These are phyloP conservation scores for Rhizophora apiculata DNA, from an alignment of 345 rosid species.

Conservation along the genomic window DNA sequence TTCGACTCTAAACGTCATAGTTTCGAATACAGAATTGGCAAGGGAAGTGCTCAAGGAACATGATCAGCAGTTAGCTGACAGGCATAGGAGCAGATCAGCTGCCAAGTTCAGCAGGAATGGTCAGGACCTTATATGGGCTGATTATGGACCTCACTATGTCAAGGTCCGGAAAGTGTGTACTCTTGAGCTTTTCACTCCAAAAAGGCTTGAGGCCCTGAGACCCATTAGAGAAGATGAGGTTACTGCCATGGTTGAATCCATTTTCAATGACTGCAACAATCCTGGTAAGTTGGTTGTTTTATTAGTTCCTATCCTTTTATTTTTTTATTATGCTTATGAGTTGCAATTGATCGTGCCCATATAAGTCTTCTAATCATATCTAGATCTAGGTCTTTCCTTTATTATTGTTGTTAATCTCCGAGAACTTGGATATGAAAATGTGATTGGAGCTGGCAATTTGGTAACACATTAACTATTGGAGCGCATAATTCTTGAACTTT, in stretches of 20 bases:
- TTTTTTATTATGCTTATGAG: not conserved
- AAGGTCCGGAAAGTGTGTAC: conserved; percentile 88
- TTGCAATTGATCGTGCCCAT: too few relatives aligned
- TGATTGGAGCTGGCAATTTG: too few relatives aligned
- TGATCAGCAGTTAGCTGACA: conserved; percentile 75
- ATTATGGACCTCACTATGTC: conserved; percentile 90
- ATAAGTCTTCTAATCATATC: too few relatives aligned
- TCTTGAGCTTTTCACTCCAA: conserved; percentile 77
- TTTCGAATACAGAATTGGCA: conserved; percentile 67
- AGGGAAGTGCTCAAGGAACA: conserved; percentile 71
- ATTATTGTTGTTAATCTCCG: too few relatives aligned
- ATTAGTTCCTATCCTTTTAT: too few relatives aligned
- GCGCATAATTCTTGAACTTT: too few relatives aligned
- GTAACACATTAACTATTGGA: too few relatives aligned
- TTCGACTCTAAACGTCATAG: conserved; percentile 71
- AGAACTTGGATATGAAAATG: too few relatives aligned
- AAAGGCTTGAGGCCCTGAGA: conserved; percentile 69
- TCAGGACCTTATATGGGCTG: conserved; percentile 91
- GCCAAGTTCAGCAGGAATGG: conserved; percentile 84
- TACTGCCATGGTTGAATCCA: conserved; percentile 82
- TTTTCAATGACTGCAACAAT: conserved; percentile 54
- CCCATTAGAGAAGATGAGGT: conserved; percentile 96
- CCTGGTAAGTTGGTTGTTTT: conserved; percentile 42
- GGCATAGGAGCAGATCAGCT: conserved; percentile 67
- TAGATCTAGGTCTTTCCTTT: too few relatives aligned